phyloP scores from a whole-genome alignment of 441 rosid genomes.

The Populus tomentosa region DNA sequence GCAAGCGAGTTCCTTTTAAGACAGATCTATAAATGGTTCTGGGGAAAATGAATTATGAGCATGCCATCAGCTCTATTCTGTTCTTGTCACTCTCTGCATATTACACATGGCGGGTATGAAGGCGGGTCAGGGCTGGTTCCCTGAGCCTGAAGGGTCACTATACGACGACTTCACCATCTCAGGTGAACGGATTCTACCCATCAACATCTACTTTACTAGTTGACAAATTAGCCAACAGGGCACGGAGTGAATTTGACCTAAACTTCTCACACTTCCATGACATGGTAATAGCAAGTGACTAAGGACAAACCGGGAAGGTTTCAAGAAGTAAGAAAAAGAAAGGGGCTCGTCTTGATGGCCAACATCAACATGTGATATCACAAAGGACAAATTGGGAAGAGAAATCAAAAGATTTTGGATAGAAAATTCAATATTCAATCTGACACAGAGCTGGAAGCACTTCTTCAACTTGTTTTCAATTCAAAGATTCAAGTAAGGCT shows the following conservation, averaged over 20 bases:
- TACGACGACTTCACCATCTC: not conserved
- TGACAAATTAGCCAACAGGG: conserved; percentile 26
- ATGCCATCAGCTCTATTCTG: no score
- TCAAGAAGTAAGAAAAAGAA: not conserved
- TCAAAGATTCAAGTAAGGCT: not conserved
- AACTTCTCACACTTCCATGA: conserved; percentile 10
- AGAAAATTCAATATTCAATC: conserved; percentile 14
- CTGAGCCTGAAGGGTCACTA: not conserved
- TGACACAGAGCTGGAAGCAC: conserved; percentile 14
- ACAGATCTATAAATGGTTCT: no score
- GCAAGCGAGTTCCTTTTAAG: no score
- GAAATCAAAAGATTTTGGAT: conserved; percentile 15
- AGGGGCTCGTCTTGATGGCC: conserved; percentile 13
- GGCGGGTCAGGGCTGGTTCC: not conserved
- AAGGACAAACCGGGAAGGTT: conserved; percentile 23
- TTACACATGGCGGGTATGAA: not conserved
- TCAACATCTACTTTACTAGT: not conserved
- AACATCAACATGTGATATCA: conserved; percentile 32
- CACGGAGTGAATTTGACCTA: not conserved
- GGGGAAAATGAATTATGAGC: no score
- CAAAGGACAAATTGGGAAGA: conserved; percentile 31
- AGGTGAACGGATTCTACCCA: not conserved
- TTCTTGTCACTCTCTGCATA: not conserved
- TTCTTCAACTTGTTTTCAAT: not conserved
- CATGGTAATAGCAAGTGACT: conserved; percentile 9